A percentile compares a stretch with the other conserved stretches of the same genome.
Conservation (phyloP, 78 protist species). For the Chrysochromulina parva region DNA sequence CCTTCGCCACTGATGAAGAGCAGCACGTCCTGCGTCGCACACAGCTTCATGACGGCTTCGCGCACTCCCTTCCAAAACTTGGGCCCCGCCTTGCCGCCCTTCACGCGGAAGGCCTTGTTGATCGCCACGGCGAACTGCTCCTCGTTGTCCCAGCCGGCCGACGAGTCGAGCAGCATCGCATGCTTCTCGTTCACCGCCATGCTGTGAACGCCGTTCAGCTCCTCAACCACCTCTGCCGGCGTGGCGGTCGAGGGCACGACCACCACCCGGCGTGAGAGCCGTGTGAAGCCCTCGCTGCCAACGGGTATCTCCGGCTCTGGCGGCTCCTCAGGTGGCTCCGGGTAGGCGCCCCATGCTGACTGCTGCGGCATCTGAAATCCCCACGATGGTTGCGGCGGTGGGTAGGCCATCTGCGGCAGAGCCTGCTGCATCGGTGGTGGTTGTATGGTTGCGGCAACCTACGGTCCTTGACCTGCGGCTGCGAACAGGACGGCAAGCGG, state of each 20-base stretch:
- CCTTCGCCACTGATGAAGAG: not conserved
- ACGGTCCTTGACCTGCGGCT: no score
- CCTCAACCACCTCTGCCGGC: not conserved
- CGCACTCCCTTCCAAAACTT: not conserved
- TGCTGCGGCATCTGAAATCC: no score
- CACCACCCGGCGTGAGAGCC: not conserved
- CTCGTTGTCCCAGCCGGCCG: not conserved
- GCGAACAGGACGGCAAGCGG: no score
- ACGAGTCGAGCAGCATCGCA: not conserved
- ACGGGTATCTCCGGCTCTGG: no score
- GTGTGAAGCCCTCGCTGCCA: not conserved
- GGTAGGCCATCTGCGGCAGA: no score
- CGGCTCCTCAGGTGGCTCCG: no score
- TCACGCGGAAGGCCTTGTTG: not conserved
- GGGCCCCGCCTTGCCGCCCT: not conserved
- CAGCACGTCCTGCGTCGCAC: not conserved
- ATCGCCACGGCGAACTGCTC: not conserved
- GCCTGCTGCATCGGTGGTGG: no score
- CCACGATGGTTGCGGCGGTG: no score
- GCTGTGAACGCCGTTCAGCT: not conserved
- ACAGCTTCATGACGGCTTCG: not conserved
- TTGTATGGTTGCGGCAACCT: no score
- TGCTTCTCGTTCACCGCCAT: not conserved
- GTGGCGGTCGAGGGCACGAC: not conserved
- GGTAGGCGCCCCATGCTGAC: no score